These are phyloP conservation scores for Acrocalymma vagum DNA, from an alignment of 2,329 filamentous ascomycete genomes.

Conservation along the genomic window DNA sequence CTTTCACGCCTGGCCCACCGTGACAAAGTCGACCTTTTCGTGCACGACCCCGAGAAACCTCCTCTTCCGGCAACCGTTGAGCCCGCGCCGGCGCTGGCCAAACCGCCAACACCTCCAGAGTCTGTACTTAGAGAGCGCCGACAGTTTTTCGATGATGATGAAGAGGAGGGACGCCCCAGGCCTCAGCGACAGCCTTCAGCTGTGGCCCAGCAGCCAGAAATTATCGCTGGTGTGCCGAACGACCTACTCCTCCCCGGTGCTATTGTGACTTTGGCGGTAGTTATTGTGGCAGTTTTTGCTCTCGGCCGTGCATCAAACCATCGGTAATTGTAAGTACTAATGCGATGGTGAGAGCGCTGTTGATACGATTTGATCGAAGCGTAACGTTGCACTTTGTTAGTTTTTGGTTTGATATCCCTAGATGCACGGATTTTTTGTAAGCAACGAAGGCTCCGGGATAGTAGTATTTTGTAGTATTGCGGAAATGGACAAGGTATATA, in stretches of 20 bases:
- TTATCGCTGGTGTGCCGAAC: constrained; percentile 92
- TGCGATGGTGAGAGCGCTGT: too few species aligned
- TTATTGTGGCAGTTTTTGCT: constrained; percentile 92
- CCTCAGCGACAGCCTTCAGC: constrained; percentile 55
- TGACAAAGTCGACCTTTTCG: constrained; percentile 97
- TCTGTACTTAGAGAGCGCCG: constrained; percentile 58
- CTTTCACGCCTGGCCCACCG: constrained; percentile 78
- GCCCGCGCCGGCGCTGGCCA: constrained; percentile 62
- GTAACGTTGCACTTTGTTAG: constrained; percentile 15
- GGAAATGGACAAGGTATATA: too few species aligned
- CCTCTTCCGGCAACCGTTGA: constrained; percentile 73
- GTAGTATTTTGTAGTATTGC: too few species aligned
- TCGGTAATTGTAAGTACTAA: constrained; percentile 43
- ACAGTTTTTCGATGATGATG: constrained; percentile 61
- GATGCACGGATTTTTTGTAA: too few species aligned
- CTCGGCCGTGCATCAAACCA: constrained; percentile 74
- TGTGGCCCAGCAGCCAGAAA: constrained; percentile 69
- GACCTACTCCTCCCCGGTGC: constrained; percentile 92
- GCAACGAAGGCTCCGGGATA: too few species aligned
- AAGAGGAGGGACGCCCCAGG: constrained; percentile 61
- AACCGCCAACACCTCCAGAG: constrained; percentile 62
- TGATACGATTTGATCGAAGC: constrained; percentile 3
- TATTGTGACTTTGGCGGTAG: constrained; percentile 92
- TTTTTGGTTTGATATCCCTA: constrained; percentile 30
- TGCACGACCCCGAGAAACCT: constrained; percentile 92